A percentile compares a stretch with the other conserved stretches of the same genome.
phyloP scores from a whole-genome alignment of 2,329 filamentous ascomycete genomes.

The Exophiala lecanii-corni region DNA sequence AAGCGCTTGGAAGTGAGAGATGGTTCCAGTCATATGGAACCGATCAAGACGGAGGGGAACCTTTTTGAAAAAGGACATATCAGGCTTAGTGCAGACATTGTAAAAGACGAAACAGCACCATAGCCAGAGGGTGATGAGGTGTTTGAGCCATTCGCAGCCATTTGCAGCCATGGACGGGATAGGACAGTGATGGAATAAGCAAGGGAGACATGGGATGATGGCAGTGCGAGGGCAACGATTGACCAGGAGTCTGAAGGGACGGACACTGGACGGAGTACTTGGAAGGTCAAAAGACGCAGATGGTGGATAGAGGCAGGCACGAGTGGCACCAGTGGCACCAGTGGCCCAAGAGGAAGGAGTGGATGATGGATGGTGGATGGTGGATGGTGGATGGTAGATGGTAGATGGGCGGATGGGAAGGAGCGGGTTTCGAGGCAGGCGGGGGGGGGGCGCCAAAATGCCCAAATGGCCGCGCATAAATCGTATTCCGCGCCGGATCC shows the following conservation, averaged over 20 bases:
- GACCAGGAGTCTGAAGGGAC: no score
- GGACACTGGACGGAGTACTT: no score
- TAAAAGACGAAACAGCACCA: neutral
- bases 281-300: no score
- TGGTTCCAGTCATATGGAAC: constrained; percentile 7
- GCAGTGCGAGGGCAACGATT: no score
- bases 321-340: no score
- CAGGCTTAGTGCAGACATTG: neutral
- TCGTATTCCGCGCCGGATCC: constrained; percentile 16
- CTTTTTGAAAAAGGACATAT: constrained; percentile 1
- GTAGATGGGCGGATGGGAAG: neutral
- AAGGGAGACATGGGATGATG: neutral
- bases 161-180: neutral
- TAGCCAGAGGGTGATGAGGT: neutral
- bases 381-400: no score
- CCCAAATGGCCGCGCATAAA: constrained; percentile 14
- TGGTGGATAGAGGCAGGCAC: no score
- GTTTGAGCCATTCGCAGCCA: neutral
- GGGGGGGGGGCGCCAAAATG: constrained; percentile 12
- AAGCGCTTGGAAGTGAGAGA: constrained; percentile 9
- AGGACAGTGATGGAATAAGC: neutral
- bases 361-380: no score
- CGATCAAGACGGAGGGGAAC: constrained; percentile 1
- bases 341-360: no score
- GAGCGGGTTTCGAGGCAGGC: constrained; percentile 1